These are phyloP conservation scores for Picea abies DNA, from an alignment of 83 land plant genomes.

Conservation along the genomic window DNA sequence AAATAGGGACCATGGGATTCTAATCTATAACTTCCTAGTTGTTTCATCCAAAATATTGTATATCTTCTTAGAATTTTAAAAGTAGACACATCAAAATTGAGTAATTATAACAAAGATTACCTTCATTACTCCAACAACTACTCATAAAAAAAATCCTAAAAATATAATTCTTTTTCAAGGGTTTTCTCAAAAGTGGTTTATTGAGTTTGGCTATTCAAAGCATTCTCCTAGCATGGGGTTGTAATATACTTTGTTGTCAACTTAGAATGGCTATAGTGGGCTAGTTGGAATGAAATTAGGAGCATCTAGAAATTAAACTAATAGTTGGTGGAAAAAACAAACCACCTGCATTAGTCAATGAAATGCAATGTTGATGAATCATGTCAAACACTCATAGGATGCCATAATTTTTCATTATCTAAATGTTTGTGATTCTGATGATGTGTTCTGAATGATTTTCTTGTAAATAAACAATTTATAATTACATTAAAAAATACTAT, in stretches of 20 bases:
- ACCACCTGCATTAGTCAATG: neutral
- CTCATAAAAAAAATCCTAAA: neutral
- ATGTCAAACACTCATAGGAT: constrained; percentile 52
- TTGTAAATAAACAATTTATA: constrained; percentile 20
- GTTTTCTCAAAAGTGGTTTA: neutral
- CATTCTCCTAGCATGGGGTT: neutral
- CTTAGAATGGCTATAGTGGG: neutral
- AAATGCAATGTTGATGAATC: neutral
- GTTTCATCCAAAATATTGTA: constrained; percentile 32
- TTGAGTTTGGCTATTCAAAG: neutral
- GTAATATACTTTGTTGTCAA: neutral
- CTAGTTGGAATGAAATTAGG: neutral
- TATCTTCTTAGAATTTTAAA: constrained; percentile 49
- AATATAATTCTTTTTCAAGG: neutral
- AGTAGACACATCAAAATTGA: neutral
- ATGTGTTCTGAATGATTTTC: constrained; percentile 93
- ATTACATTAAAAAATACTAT: too few species aligned
- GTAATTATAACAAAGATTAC: neutral
- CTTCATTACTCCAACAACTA: neutral
- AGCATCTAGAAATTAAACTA: neutral
- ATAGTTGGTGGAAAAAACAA: neutral
- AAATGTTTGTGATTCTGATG: constrained; percentile 96
- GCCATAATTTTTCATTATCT: constrained; percentile 96
- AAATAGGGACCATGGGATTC: constrained; percentile 59
- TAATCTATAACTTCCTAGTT: constrained; percentile 45